These are phyloP conservation scores for Colletotrichum euphorbiae DNA, from an alignment of 2,329 filamentous ascomycete genomes.

Conservation along the genomic window DNA sequence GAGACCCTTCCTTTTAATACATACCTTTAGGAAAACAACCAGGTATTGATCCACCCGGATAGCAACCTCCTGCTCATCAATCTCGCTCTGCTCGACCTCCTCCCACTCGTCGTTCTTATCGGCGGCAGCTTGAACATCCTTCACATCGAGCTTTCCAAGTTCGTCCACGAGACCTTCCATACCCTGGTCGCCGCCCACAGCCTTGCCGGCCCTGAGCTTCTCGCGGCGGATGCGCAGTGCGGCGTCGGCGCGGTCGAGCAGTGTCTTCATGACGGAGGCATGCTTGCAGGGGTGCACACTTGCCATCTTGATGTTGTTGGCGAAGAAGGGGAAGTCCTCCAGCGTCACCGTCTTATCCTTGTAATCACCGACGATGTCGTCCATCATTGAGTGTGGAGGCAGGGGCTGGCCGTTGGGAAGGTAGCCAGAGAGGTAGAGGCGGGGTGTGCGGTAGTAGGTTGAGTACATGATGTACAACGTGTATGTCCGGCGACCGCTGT, in stretches of 20 bases:
- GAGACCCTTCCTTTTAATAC: slow-evolving; percentile 40
- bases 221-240: slow-evolving; percentile 89
- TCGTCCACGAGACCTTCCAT: slow-evolving; percentile 91
- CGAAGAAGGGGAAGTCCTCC: slow-evolving; percentile 96
- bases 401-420: slow-evolving; percentile 82
- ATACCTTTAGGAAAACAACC: slow-evolving; percentile 86
- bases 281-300: slow-evolving; percentile 98
- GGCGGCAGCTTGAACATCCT: slow-evolving; percentile 62
- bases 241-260: slow-evolving; percentile 94
- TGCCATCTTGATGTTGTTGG: slow-evolving; percentile 92
- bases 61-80: slow-evolving; percentile 78
- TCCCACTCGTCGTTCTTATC: slow-evolving; percentile 71
- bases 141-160: slow-evolving; percentile 73
- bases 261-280: slow-evolving; percentile 96
- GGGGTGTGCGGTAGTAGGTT: slow-evolving; percentile 94
- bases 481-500: slow-evolving; percentile 88
- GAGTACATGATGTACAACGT: slow-evolving; percentile 99
- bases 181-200: slow-evolving; percentile 63
- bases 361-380: slow-evolving; percentile 95
- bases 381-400: slow-evolving; percentile 89
- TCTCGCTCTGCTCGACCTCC: slow-evolving; percentile 69
- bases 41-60: slow-evolving; percentile 91
- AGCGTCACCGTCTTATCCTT: slow-evolving; percentile 99
- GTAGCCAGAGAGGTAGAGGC: slow-evolving; percentile 95
- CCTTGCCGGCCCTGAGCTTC: slow-evolving; percentile 76